phyloP scores from a whole-genome alignment of 2,329 filamentous ascomycete species.

The Madurella fahalii region DNA sequence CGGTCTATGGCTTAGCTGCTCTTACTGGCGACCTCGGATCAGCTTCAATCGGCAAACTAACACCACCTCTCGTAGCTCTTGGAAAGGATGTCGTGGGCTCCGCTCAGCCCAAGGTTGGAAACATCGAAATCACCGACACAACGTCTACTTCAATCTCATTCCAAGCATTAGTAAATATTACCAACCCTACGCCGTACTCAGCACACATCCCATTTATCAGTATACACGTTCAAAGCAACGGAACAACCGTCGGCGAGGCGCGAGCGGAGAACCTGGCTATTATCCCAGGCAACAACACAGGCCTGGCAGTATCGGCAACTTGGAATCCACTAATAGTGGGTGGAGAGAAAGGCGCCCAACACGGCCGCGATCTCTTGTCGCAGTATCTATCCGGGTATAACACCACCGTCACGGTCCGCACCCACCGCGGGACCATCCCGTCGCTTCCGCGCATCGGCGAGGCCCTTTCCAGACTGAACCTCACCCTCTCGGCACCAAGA shows the following conservation, averaged over 20 bases:
- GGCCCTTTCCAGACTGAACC: conserved; percentile 65
- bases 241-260: conserved; percentile 70
- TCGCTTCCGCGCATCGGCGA: conserved; percentile 66
- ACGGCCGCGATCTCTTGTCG: conserved; percentile 72
- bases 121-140: conserved; percentile 69
- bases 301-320: conserved; percentile 61
- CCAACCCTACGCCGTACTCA: conserved; percentile 85
- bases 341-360: conserved; percentile 55
- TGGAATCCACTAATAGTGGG: conserved; percentile 68
- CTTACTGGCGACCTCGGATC: conserved; percentile 12
- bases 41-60: conserved; percentile 13
- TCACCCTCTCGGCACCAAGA: conserved; percentile 68
- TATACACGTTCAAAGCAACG: conserved; percentile 70
- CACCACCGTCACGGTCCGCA: conserved; percentile 69
- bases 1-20: conserved; percentile 11
- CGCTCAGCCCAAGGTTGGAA: conserved; percentile 61
- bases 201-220: conserved; percentile 77
- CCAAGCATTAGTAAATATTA: conserved; percentile 71
- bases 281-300: conserved; percentile 65
- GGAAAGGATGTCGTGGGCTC: conserved; percentile 48
- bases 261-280: conserved; percentile 62
- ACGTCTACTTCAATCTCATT: conserved; percentile 67
- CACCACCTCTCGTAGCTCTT: conserved; percentile 46
- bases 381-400: conserved; percentile 87
- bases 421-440: conserved; percentile 70